Evolutionary conservation across 345 rosid genomes (phyloP).

Genomic region (Boechera divaricarpa): DNA sequence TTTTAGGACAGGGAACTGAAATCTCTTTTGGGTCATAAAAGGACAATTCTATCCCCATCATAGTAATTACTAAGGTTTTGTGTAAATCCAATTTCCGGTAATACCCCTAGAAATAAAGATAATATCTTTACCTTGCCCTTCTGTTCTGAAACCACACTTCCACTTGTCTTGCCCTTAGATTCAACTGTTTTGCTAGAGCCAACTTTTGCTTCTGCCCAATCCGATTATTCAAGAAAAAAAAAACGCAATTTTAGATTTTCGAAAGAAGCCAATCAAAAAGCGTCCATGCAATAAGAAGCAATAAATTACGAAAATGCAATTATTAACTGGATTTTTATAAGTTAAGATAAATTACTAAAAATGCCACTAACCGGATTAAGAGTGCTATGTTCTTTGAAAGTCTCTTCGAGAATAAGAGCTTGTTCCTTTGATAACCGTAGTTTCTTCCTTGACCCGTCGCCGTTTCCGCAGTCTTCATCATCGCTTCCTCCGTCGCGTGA

Average conservation of each 20-base stretch:
- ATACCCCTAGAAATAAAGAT: slow-evolving; percentile 26
- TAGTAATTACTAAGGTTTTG: slow-evolving; percentile 37
- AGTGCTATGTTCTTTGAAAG: slow-evolving; percentile 83
- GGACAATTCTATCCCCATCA: slow-evolving; percentile 50
- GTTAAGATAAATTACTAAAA: background rate
- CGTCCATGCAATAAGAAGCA: background rate
- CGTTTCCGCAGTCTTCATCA: slow-evolving; percentile 70
- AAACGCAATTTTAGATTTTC: background rate
- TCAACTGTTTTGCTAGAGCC: slow-evolving; percentile 76
- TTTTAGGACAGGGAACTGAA: slow-evolving; percentile 31
- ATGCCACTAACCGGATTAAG: slow-evolving; percentile 67
- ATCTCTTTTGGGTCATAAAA: slow-evolving; percentile 37
- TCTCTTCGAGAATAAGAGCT: slow-evolving; percentile 80
- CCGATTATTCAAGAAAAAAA: slow-evolving; percentile 9
- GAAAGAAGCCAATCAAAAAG: background rate
- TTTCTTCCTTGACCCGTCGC: slow-evolving; percentile 77
- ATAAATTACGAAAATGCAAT: slow-evolving; percentile 14
- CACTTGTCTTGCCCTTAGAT: slow-evolving; percentile 83
- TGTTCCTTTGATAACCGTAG: slow-evolving; percentile 84
- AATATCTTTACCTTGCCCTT: slow-evolving; percentile 72
- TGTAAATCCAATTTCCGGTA: background rate
- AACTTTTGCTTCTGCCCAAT: slow-evolving; percentile 73
- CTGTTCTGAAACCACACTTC: slow-evolving; percentile 96
- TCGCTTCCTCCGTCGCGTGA: slow-evolving; percentile 62
- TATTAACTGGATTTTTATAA: background rate